These are phyloP conservation scores for Cyclotella distinguenda DNA, from an alignment of 108 stramenopile species.

Conservation along the genomic window DNA sequence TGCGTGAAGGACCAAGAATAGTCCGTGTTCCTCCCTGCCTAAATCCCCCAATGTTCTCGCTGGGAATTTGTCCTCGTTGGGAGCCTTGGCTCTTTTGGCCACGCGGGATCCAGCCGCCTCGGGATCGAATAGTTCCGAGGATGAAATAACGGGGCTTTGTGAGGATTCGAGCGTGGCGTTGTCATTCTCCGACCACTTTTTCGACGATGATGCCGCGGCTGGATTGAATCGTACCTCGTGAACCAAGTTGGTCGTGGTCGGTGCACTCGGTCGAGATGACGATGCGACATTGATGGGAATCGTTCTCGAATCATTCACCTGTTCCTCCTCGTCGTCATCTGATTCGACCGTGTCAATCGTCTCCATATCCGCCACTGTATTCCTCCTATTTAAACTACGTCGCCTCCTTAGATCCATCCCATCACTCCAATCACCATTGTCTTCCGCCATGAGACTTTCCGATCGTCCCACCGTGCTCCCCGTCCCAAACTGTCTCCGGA, in stretches of 20 bases:
- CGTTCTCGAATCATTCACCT: not conserved
- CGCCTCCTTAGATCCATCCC: slow-evolving; percentile 22
- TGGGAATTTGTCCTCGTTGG: slow-evolving; percentile 25
- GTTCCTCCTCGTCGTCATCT: not conserved
- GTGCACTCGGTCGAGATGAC: not conserved
- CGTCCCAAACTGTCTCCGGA: not conserved
- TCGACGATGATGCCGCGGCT: slow-evolving; percentile 35
- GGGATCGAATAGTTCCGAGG: slow-evolving; percentile 29
- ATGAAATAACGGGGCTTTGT: not conserved
- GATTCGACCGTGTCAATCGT: not conserved
- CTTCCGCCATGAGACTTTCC: slow-evolving; percentile 18
- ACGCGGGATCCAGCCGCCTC: slow-evolving; percentile 42
- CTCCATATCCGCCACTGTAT: slow-evolving; percentile 42
- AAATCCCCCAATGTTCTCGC: slow-evolving; percentile 63
- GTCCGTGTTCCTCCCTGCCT: slow-evolving; percentile 63
- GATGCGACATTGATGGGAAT: not conserved
- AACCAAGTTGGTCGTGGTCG: slow-evolving; percentile 11
- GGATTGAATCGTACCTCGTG: slow-evolving; percentile 49
- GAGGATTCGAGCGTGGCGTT: slow-evolving; percentile 4
- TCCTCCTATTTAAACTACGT: slow-evolving; percentile 24
- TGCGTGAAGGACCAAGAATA: slow-evolving; percentile 71
- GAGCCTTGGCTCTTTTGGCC: slow-evolving; percentile 28
- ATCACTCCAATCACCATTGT: slow-evolving; percentile 13
- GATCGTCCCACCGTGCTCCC: not conserved
- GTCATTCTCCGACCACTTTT: slow-evolving; percentile 28